Conservation (phyloP, 2,329 filamentous ascomycete genomes). For the Exserohilum rostratum region DNA sequence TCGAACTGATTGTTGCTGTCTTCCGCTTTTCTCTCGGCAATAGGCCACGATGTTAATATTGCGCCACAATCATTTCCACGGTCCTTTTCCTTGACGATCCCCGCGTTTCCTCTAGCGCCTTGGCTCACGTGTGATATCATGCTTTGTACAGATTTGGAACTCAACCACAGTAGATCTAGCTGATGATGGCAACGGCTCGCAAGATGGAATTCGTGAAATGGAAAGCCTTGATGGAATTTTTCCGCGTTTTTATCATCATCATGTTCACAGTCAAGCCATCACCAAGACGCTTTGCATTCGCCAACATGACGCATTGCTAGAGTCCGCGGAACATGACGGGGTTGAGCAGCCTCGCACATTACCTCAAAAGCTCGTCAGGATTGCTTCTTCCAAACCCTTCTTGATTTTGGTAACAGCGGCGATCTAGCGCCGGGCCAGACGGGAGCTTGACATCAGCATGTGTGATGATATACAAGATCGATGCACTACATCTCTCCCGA, state of each 20-base stretch:
- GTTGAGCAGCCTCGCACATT: background rate
- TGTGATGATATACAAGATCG: background rate
- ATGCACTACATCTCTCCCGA: background rate
- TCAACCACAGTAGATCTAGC: background rate
- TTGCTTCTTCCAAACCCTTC: background rate
- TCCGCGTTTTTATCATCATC: background rate
- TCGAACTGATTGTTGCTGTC: background rate
- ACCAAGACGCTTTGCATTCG: constrained; percentile 3
- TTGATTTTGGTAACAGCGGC: background rate
- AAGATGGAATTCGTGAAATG: background rate
- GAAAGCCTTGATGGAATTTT: background rate
- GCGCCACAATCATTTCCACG: background rate
- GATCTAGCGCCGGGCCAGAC: background rate
- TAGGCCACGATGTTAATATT: background rate
- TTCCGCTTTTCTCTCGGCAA: background rate
- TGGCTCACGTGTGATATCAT: constrained; percentile 9
- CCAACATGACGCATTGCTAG: constrained; percentile 4
- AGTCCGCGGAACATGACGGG: constrained; percentile 7
- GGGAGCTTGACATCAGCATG: background rate
- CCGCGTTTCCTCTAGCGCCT: constrained; percentile 8
- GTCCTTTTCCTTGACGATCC: background rate
- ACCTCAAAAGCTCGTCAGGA: background rate
- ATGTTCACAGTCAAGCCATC: background rate
- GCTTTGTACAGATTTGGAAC: background rate
- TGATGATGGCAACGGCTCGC: background rate